Base-by-base conservation (phyloP, 805 yeast genomes). In the Saccharomycopsis sp. region DNA sequence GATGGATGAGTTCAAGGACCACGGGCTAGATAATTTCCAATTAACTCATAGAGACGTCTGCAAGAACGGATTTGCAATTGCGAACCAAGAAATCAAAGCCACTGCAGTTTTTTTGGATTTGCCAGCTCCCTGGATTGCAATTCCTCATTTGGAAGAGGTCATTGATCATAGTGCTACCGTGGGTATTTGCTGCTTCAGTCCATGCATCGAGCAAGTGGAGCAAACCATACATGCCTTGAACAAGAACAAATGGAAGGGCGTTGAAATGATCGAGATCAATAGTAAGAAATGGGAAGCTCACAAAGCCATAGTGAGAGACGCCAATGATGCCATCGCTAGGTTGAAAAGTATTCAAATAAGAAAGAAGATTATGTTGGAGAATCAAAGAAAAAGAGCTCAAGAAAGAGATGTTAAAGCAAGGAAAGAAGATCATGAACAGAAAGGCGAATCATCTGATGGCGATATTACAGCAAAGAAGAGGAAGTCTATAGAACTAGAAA, bases 51-150 rank as follows among this genome's bases (percentile, higher is more conserved):
- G 98, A 64, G 97, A 94, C 70, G 99, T 94, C 24, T 94, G 99
- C 70, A 78, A 81, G 53, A 82, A 85, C 63, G 98, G 98, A 1
- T 94, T 94, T 69, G 79, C 75, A 37, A 75, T 86, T 34, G 73
- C 70, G 3, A 71, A 73, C 1, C 69, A 68, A 1, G 55, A 64
- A 0, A 64, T 86, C n/a, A 71, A 78, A 47, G 96, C 91, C 0
- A 85, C 85, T 57, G 84, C 85, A 1, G 81, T 94, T 0, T 94
- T 94, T 66, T 76, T 94, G 62, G 99, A 94, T 69, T 77, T 94
- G 52, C 99, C 99, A 2, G 84, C 97, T 3, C 99, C 99, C 7
- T 92, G 98, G 97, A 83, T 83, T 41, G 99, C 99, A 3, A 87
- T 94, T 55, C 89, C 90, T 4, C 85, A 87, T 70, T 72, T 92